Evolutionary conservation across 2,329 filamentous ascomycete genomes (phyloP), one percentile per base, ranked within the genome.

Genomic region (Periconia sp.): DNA sequence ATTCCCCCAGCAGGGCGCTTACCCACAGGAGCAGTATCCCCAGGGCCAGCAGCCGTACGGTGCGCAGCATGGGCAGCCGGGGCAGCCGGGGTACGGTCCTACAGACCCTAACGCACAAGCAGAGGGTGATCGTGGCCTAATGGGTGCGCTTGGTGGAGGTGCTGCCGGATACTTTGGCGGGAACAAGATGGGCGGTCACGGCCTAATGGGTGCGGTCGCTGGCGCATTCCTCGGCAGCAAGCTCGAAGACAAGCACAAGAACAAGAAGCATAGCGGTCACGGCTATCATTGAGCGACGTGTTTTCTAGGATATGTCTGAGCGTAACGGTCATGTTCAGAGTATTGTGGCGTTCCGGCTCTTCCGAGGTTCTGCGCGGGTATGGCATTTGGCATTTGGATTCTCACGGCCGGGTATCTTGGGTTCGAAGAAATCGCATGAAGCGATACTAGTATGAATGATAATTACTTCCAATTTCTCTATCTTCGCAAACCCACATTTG

Each of bases 211-310:
- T 9, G 77, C 80, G 1, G 61, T 85, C 19, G 78, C 79, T 4
- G 82, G 82, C 41, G 81, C 80, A 0, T 72, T 85, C 32, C 41
- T 78, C 2, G 82, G 82, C 2, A 76, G 72, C 58, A 78, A 82
- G 47, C 55, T 80, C 0, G 78, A 82, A 53, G 75, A 83, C 52
- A 77, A 78, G 54, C 52, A 71, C 52, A 82, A 82, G 68, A 50
- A 71, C 51, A 82, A 82, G 68, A 72, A 73, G 53, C 57, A 61
- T 22, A 60, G 13, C 11, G 28, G 4, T 31, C 28, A n/a, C n/a
- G n/a, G n/a, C n/a, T n/a, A n/a, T n/a, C n/a, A n/a, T n/a, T n/a
- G n/a, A n/a, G n/a, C n/a, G n/a, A n/a, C n/a, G n/a, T n/a, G n/a
- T n/a, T n/a, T n/a, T n/a, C n/a, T n/a, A n/a, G n/a, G n/a, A n/a